Evolutionary conservation across 768 basidiomycete species (phyloP).

Genomic region (Pleurotus tuoliensis): DNA sequence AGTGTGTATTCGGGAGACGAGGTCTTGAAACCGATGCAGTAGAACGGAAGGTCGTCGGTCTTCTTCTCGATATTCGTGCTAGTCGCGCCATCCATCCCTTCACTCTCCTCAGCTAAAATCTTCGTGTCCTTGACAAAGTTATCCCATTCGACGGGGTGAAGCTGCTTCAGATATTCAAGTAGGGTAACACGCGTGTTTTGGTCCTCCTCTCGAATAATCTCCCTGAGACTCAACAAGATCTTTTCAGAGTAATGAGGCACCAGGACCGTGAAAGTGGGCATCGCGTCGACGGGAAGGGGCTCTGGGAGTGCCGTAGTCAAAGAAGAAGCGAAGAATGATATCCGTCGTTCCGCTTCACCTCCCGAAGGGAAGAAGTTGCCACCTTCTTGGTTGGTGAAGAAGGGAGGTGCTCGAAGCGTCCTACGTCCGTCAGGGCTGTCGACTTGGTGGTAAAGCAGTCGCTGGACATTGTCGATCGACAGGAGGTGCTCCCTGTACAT

Average conservation of each 20-base stretch:
- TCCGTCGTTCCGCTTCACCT: slow-evolving; percentile 94
- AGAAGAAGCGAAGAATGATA: slow-evolving; percentile 98
- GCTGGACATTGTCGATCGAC: slow-evolving; percentile 97
- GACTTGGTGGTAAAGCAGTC: slow-evolving; percentile 94
- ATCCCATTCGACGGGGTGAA: slow-evolving; percentile 99
- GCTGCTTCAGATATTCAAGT: slow-evolving; percentile 96
- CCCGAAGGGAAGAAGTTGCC: slow-evolving; percentile 90
- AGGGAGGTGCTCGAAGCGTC: slow-evolving; percentile 92
- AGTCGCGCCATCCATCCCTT: slow-evolving; percentile 49
- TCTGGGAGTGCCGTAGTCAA: slow-evolving; percentile 95
- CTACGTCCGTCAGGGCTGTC: slow-evolving; percentile 87
- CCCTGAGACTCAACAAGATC: slow-evolving; percentile 91
- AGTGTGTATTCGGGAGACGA: slow-evolving; percentile 98
- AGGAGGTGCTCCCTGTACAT: slow-evolving; percentile 99
- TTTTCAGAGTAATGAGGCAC: slow-evolving; percentile 99
- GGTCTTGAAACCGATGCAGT: slow-evolving; percentile 99
- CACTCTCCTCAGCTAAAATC: slow-evolving; percentile 91
- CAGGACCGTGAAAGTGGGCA: slow-evolving; percentile 99
- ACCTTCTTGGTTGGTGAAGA: slow-evolving; percentile 91
- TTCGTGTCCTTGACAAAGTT: slow-evolving; percentile 99
- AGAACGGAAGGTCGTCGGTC: slow-evolving; percentile 95
- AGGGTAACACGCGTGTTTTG: slow-evolving; percentile 94
- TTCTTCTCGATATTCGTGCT: slow-evolving; percentile 68
- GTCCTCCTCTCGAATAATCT: slow-evolving; percentile 98
- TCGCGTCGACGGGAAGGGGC: slow-evolving; percentile 92